A percentile compares a stretch with the other conserved stretches of the same genome.
These are phyloP conservation scores for Pseudoperonospora humuli DNA, from an alignment of 352 stramenopile genomes.

Conservation along the genomic window DNA sequence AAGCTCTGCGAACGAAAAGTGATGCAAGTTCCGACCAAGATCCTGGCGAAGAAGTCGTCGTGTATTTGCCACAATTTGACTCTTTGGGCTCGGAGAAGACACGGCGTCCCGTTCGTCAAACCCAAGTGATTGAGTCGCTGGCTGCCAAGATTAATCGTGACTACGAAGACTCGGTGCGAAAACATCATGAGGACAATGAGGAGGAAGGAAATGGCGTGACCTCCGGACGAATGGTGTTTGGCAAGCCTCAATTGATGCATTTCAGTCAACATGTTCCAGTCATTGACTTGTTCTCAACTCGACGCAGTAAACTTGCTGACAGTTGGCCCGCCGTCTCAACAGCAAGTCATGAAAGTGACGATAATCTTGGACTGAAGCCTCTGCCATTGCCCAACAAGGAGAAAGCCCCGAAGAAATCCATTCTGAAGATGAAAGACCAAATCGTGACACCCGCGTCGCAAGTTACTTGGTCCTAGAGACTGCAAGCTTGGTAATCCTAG, in stretches of 20 bases:
- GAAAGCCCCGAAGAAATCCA: slow-evolving; percentile 39
- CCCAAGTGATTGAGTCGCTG: slow-evolving; percentile 48
- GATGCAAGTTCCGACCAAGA: slow-evolving; percentile 9
- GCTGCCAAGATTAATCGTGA: slow-evolving; percentile 42
- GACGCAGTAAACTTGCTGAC: slow-evolving; percentile 29
- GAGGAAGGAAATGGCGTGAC: slow-evolving; percentile 18
- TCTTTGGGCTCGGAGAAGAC: slow-evolving; percentile 55
- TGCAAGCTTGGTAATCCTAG: no score
- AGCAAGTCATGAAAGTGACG: slow-evolving; percentile 3
- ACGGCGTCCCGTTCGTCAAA: slow-evolving; percentile 41
- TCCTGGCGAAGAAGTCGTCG: slow-evolving; percentile 26
- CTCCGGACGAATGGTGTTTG: slow-evolving; percentile 37
- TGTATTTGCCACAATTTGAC: slow-evolving; percentile 53
- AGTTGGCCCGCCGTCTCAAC: neutral
- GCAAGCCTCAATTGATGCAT: slow-evolving; percentile 37
- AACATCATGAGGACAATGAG: slow-evolving; percentile 20
- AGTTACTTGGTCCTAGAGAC: slow-evolving; percentile 31
- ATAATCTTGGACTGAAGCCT: slow-evolving; percentile 10
- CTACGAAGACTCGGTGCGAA: slow-evolving; percentile 41
- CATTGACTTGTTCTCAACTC: slow-evolving; percentile 32
- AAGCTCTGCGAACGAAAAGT: slow-evolving; percentile 19
- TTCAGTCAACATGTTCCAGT: slow-evolving; percentile 30
- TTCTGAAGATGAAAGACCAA: slow-evolving; percentile 37
- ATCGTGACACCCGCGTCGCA: slow-evolving; percentile 32
- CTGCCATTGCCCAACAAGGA: slow-evolving; percentile 39